Conservation (phyloP, 2,329 filamentous ascomycete species). For the Plenodomus tracheiphilus region DNA sequence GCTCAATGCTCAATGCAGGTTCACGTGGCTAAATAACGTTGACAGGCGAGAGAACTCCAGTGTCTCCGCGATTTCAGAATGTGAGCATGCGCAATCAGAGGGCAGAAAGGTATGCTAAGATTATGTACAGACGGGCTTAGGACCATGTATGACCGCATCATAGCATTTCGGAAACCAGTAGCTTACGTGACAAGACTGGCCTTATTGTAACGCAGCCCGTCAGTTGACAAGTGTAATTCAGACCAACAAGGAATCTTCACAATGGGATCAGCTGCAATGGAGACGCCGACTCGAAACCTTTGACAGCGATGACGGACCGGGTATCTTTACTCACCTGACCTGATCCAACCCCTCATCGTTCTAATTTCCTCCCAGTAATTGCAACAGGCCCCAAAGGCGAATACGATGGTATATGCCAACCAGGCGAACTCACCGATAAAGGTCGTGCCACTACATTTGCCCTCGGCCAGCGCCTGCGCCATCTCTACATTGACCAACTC, state of each 20-base stretch:
- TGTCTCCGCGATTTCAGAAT: conserved; percentile 86
- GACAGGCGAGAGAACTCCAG: conserved; percentile 74
- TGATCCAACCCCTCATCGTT: conserved; percentile 4
- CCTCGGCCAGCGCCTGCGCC: conserved; percentile 52
- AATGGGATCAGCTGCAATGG: conserved; percentile 64
- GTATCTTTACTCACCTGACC: conserved; percentile 7
- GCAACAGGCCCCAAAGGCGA: conserved; percentile 69
- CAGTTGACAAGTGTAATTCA: conserved; percentile 68
- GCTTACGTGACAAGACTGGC: conserved; percentile 64
- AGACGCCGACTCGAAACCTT: conserved; percentile 82
- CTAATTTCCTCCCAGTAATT: conserved; percentile 49
- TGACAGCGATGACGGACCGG: conserved; percentile 63
- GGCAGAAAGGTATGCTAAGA: conserved; percentile 1
- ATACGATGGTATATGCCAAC: conserved; percentile 71
- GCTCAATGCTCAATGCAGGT: neutral
- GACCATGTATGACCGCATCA: conserved; percentile 29
- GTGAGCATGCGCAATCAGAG: conserved; percentile 46
- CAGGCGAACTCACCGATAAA: conserved; percentile 55
- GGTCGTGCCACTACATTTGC: conserved; percentile 55
- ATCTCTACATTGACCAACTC: conserved; percentile 56
- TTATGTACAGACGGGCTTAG: conserved; percentile 32
- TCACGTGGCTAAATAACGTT: conserved; percentile 3
- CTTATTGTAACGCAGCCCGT: conserved; percentile 80
- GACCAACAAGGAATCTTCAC: conserved; percentile 54
- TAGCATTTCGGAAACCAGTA: neutral